A percentile compares a stretch with the other conserved stretches of the same genome.
Conservation (phyloP, 23 red algal species). For the Gracilariopsis chorda region DNA sequence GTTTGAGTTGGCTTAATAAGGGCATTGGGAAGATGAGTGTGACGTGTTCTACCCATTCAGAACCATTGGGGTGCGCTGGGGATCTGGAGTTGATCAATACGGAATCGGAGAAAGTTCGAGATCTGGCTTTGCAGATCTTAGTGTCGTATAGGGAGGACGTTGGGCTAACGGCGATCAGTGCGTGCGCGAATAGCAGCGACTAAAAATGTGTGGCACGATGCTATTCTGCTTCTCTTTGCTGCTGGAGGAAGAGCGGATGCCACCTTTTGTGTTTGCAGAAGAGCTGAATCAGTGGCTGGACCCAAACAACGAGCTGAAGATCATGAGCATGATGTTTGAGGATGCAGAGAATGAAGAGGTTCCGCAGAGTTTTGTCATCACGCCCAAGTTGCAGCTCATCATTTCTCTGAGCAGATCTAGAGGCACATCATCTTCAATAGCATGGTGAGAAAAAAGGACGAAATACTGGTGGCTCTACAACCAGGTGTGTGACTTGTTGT, state of each 20-base stretch:
- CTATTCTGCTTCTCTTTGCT: constrained; percentile 68
- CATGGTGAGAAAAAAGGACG: too few species aligned
- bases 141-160: constrained; percentile 85
- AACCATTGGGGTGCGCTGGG: constrained; percentile 76
- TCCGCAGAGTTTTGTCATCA: constrained; percentile 87
- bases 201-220: constrained; percentile 99
- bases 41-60: constrained; percentile 64
- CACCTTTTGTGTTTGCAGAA: constrained; percentile 87
- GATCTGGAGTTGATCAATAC: constrained; percentile 64
- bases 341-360: constrained; percentile 42
- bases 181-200: constrained; percentile 73
- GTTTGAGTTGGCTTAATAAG: constrained; percentile 44
- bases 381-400: constrained; percentile 88
- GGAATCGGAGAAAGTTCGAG: constrained; percentile 42
- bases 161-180: constrained; percentile 59
- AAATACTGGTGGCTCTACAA: too few species aligned
- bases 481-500: too few species aligned
- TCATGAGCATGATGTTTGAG: constrained; percentile 93
- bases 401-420: constrained; percentile 64
- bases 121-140: constrained; percentile 74
- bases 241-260: constrained; percentile 46
- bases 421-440: constrained; percentile 92
- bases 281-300: constrained; percentile 99
- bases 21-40: constrained; percentile 49
- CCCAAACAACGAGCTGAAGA: constrained; percentile 75